Conservation (phyloP, 306 rosid species). For the Acacia crassicarpa region DNA sequence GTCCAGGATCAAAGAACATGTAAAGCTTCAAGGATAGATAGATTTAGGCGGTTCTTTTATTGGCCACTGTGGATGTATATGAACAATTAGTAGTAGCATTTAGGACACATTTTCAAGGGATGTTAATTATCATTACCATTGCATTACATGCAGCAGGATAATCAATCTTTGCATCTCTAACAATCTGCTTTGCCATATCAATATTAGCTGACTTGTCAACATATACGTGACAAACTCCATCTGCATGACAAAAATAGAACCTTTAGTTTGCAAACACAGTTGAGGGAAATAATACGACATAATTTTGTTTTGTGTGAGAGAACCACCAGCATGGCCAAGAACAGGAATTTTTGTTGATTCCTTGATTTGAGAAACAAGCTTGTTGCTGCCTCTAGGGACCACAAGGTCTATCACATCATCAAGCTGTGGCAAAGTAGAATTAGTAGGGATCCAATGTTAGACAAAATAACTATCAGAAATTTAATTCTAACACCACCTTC, state of each 20-base stretch:
- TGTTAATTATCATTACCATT: constrained; percentile 55
- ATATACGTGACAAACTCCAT: constrained; percentile 83
- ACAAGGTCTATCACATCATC: constrained; percentile 95
- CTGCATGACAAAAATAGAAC: constrained; percentile 46
- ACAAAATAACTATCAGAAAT: constrained; percentile 14
- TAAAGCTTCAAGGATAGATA: background rate
- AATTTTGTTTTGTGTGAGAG: background rate
- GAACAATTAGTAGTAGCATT: background rate
- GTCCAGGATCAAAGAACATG: background rate
- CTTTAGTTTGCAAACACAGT: constrained; percentile 12
- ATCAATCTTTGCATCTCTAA: constrained; percentile 74
- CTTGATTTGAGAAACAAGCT: constrained; percentile 87
- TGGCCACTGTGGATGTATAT: background rate
- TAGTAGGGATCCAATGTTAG: constrained; percentile 23
- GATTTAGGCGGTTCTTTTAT: too few species aligned
- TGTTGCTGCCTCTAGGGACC: constrained; percentile 91
- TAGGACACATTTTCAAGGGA: background rate
- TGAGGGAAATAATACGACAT: background rate
- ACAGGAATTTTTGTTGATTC: constrained; percentile 90
- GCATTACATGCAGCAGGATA: constrained; percentile 89
- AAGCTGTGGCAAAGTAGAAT: constrained; percentile 56
- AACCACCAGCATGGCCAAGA: constrained; percentile 90
- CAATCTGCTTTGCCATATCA: constrained; percentile 73
- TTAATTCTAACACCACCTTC: constrained; percentile 50
- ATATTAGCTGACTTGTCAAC: constrained; percentile 76